Evolutionary conservation across 345 rosid genomes (phyloP), one percentile per base, ranked within the genome.

Genomic region (Acer negundo): DNA sequence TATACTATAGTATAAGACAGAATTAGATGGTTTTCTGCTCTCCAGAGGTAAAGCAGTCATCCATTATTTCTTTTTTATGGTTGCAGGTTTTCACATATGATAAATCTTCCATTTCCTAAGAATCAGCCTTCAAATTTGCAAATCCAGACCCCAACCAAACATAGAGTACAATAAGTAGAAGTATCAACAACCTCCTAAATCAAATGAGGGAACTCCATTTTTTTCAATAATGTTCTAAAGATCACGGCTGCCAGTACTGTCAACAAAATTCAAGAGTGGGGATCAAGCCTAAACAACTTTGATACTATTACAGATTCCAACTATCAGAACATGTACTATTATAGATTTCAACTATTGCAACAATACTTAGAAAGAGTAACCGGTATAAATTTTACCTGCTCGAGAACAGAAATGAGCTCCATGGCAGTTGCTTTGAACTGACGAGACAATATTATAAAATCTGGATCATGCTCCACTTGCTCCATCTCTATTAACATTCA

Each of bases 391-490:
- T 75, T 76, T 82, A 92, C 99, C 97, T 94, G 99, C 91, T 96
- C 99, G 80, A 96, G 97, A 77, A 91, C 86, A 81, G 99, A 91
- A 76, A 96, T 94, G 78, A 96, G 98, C 84, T 96, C 99, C 95
- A 85, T 88, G 59, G 99, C 99, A 65, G 97, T 91, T 70, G 93
- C 89, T 86, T 94, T 96, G 88, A 96, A 96, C 84, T 94, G 97
- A 78, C 97, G 97, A 72, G 98, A 90, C 84, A 94, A 66, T 67
- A 92, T 53, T 59, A 92, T 77, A 79, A 91, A 92, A 81, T 94
- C 99, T 55, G 92, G 89, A 84, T 96, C 98, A 74, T 96, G 99
- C 86, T 94, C 90, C 76, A 96, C 97, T 83, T 87, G 97, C 82
- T 94, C 98, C 94, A 96, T 86, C 84, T 92, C 99, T 96, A 81